A percentile compares a stretch with the other conserved stretches of the same genome.
phyloP scores from a whole-genome alignment of 768 basidiomycete species.

The Suillus clintonianus region DNA sequence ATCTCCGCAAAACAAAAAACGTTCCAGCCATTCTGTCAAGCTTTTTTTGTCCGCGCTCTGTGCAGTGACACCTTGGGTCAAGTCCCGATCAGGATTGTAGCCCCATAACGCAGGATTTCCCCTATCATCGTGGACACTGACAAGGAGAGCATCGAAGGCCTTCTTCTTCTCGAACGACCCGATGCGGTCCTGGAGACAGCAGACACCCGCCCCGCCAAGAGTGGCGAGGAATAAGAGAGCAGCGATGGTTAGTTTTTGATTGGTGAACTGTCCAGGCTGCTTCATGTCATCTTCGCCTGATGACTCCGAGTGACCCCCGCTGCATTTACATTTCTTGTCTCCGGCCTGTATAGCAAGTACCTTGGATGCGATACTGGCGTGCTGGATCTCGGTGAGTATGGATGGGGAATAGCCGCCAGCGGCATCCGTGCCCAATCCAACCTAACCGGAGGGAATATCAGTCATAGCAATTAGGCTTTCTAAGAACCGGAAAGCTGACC shows the following conservation, averaged over 20 bases:
- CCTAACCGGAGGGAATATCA: slow-evolving; percentile 43
- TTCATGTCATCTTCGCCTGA: slow-evolving; percentile 2
- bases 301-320: neutral
- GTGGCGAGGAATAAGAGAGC: slow-evolving; percentile 91
- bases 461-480: slow-evolving; percentile 8
- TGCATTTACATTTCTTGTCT: slow-evolving; percentile 5
- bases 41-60: slow-evolving; percentile 31
- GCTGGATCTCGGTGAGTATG: slow-evolving; percentile 72
- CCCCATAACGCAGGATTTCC: slow-evolving; percentile 64
- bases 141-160: slow-evolving; percentile 86
- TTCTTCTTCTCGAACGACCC: slow-evolving; percentile 83
- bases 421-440: slow-evolving; percentile 93
- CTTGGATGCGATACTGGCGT: slow-evolving; percentile 82
- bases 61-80: slow-evolving; percentile 33
- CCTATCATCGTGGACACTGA: slow-evolving; percentile 54
- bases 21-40: slow-evolving; percentile 67
- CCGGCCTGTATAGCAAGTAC: slow-evolving; percentile 55
- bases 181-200: slow-evolving; percentile 62
- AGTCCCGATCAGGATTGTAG: slow-evolving; percentile 17
- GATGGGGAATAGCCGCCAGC: slow-evolving; percentile 87
- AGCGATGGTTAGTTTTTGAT: slow-evolving; percentile 68
- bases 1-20: slow-evolving; percentile 86
- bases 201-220: slow-evolving; percentile 85
- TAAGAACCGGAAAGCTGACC: slow-evolving; percentile 40
- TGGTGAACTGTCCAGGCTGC: slow-evolving; percentile 38